A percentile compares a stretch with the other conserved stretches of the same genome.
These are phyloP conservation scores for Coemansia sp. DNA, from an alignment of 192 early-diverging fungal species.

Conservation along the genomic window DNA sequence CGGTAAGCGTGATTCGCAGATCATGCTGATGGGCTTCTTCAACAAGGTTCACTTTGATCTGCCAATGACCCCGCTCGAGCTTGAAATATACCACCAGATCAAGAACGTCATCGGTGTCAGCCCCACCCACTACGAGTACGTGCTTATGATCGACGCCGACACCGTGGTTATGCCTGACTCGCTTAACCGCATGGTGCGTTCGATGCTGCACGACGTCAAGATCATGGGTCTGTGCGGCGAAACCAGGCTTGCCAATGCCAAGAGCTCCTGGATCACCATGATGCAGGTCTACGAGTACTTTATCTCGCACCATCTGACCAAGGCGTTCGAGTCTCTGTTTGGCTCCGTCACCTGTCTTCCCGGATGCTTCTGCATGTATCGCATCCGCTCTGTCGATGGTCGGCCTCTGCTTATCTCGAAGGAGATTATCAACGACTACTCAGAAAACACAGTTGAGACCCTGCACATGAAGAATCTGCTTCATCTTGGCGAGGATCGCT, in stretches of 20 bases:
- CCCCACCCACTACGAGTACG: conserved; percentile 92
- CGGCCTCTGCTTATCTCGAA: conserved; percentile 85
- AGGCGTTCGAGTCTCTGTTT: conserved; percentile 96
- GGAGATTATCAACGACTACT: conserved; percentile 84
- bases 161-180: conserved; percentile 91
- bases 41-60: conserved; percentile 93
- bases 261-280: conserved; percentile 93
- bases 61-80: conserved; percentile 91
- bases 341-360: conserved; percentile 96
- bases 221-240: conserved; percentile 96
- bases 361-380: conserved; percentile 99
- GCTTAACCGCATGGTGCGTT: conserved; percentile 89
- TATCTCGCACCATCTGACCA: conserved; percentile 93
- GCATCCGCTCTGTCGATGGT: conserved; percentile 84
- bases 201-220: conserved; percentile 86
- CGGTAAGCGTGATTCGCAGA: conserved; percentile 98
- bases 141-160: conserved; percentile 97
- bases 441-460: conserved; percentile 91
- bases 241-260: conserved; percentile 87
- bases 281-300: conserved; percentile 99
- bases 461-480: conserved; percentile 98
- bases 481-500: conserved; percentile 98
- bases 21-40: conserved; percentile 96
- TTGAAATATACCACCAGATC: conserved; percentile 98
- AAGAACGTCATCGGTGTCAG: conserved; percentile 97